Percentiles rank a stretch among this genome's conserved stretches.
Conservation (phyloP, 2,329 filamentous ascomycete species). For the Ascochyta rabiei region DNA sequence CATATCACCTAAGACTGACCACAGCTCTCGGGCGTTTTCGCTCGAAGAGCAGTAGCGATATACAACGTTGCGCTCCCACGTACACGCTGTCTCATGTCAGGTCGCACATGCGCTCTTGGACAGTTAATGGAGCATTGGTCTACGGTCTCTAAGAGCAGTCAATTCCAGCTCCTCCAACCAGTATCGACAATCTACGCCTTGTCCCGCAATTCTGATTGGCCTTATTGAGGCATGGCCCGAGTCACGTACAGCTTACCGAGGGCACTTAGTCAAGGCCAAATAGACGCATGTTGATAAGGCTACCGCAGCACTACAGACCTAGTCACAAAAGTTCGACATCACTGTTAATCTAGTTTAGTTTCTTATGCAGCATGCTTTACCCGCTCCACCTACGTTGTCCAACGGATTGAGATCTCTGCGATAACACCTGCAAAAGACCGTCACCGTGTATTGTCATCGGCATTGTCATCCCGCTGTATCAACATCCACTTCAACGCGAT, state of each 20-base stretch:
- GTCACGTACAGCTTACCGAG: constrained; percentile 38
- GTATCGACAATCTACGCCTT: constrained; percentile 6
- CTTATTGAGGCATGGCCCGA: background rate
- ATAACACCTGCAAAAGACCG: constrained; percentile 31
- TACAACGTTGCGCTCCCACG: background rate
- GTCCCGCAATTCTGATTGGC: constrained; percentile 9
- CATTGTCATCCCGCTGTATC: constrained; percentile 34
- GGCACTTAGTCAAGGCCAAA: constrained; percentile 41
- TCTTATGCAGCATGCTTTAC: constrained; percentile 26
- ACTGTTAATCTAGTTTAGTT: constrained; percentile 27
- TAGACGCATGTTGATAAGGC: constrained; percentile 43
- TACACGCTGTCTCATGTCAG: background rate
- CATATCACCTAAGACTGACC: constrained; percentile 5
- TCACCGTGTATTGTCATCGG: constrained; percentile 20
- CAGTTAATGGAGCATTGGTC: background rate
- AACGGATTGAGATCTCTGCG: constrained; percentile 15
- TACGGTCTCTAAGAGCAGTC: background rate
- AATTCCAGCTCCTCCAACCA: constrained; percentile 15
- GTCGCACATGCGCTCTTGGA: background rate
- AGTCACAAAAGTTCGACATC: constrained; percentile 20
- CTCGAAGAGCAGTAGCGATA: background rate
- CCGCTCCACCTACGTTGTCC: constrained; percentile 23
- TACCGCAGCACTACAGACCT: constrained; percentile 26
- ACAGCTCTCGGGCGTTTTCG: background rate
- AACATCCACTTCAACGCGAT: constrained; percentile 16